A percentile compares a stretch with the other conserved stretches of the same genome.
These are phyloP conservation scores for Pistacia vera DNA, from an alignment of 345 rosid genomes.

Conservation along the genomic window DNA sequence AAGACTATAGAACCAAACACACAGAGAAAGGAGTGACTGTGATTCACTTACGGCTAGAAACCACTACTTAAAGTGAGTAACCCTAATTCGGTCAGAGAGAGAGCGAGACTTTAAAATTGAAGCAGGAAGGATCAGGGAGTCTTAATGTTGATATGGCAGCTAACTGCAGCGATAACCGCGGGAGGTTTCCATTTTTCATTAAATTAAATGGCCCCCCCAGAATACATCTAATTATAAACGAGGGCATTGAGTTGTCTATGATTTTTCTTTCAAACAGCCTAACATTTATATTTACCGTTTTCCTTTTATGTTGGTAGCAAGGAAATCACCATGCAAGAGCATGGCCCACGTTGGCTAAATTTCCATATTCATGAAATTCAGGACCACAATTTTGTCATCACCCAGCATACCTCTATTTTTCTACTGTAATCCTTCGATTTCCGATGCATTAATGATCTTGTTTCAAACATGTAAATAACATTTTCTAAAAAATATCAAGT, in stretches of 20 bases:
- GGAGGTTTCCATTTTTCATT: constrained; percentile 11
- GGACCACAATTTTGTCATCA: background rate
- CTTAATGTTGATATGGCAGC: background rate
- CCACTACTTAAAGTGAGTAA: too few species aligned
- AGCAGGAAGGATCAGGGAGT: too few species aligned
- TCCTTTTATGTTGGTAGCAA: background rate
- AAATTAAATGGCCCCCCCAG: background rate
- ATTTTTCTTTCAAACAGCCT: background rate
- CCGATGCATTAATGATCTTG: too few species aligned
- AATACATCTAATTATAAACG: background rate
- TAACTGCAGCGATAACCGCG: constrained; percentile 25
- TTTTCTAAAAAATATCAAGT: too few species aligned
- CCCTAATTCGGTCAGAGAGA: background rate
- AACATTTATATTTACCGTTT: background rate
- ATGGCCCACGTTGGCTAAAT: background rate
- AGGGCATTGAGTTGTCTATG: background rate
- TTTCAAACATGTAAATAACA: too few species aligned
- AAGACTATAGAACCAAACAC: too few species aligned
- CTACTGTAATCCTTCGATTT: too few species aligned
- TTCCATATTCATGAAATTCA: background rate
- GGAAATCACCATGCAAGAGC: background rate
- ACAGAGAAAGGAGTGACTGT: background rate
- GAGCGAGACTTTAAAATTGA: background rate
- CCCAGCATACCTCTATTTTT: background rate
- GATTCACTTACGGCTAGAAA: background rate